Conservation (phyloP, 345 rosid genomes). For the Lagerstroemia speciosa region DNA sequence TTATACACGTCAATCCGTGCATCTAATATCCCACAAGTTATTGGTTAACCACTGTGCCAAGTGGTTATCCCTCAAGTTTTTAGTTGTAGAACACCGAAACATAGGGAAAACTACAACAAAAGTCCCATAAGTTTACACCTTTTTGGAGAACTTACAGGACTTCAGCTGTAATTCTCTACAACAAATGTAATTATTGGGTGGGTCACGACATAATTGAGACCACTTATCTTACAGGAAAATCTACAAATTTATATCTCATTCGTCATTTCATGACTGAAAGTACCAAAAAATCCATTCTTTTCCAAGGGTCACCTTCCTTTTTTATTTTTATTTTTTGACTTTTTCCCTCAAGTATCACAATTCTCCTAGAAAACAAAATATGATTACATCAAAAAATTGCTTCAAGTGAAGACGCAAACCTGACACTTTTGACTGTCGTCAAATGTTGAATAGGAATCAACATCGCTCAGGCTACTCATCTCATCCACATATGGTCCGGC, state of each 20-base stretch:
- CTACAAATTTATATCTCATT: background rate
- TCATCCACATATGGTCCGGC: conserved; percentile 19
- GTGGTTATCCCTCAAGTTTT: background rate
- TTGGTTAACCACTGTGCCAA: background rate
- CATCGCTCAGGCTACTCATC: conserved; percentile 23
- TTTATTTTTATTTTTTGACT: background rate
- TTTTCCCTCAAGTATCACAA: background rate
- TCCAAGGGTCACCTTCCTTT: background rate
- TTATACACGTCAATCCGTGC: background rate
- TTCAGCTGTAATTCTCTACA: background rate
- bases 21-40: background rate
- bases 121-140: too few species aligned
- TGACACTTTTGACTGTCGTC: conserved; percentile 33
- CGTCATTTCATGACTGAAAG: background rate
- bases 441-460: conserved; percentile 25
- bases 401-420: conserved; percentile 33
- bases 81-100: background rate
- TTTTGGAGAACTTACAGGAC: too few species aligned
- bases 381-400: background rate
- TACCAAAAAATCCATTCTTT: background rate
- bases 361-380: background rate
- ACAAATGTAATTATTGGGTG: background rate
- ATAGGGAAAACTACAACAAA: too few species aligned
- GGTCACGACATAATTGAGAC: background rate
- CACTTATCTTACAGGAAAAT: background rate